A percentile compares a stretch with the other conserved stretches of the same genome.
Evolutionary conservation across 2,329 filamentous ascomycete species (phyloP).

Genomic region (Talaromyces verruculosus): DNA sequence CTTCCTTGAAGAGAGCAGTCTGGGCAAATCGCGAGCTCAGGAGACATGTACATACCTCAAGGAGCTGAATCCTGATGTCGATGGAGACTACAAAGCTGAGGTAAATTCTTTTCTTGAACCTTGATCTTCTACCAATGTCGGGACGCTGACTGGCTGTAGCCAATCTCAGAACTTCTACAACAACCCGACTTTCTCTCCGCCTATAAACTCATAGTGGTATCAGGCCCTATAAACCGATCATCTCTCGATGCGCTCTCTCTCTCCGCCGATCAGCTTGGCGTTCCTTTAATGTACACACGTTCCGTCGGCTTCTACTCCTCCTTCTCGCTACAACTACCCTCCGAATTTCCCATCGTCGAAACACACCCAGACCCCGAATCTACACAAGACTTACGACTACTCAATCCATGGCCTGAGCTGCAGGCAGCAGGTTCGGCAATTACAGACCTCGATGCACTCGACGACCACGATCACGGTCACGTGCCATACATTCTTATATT

Average conservation of each 20-base stretch:
- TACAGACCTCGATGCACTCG: constrained; percentile 65
- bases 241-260: constrained; percentile 53
- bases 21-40: constrained; percentile 76
- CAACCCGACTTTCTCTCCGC: constrained; percentile 42
- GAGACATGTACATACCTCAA: constrained; percentile 73
- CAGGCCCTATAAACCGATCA: constrained; percentile 57
- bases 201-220: constrained; percentile 62
- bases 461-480: constrained; percentile 83
- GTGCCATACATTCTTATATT: constrained; percentile 83
- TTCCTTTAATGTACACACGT: constrained; percentile 78
- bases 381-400: constrained; percentile 78
- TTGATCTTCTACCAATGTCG: not conserved
- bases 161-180: constrained; percentile 40
- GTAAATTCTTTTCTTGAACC: constrained; percentile 37
- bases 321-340: constrained; percentile 75
- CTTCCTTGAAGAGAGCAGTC: constrained; percentile 77
- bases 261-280: constrained; percentile 57
- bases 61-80: constrained; percentile 90
- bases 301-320: constrained; percentile 91
- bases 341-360: constrained; percentile 88
- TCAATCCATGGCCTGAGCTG: constrained; percentile 84
- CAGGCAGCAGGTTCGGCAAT: constrained; percentile 65
- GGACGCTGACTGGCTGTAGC: constrained; percentile 27
- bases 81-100: constrained; percentile 67
- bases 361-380: constrained; percentile 89